phyloP scores from a whole-genome alignment of 768 basidiomycete genomes.

The Psilocybe sp. region DNA sequence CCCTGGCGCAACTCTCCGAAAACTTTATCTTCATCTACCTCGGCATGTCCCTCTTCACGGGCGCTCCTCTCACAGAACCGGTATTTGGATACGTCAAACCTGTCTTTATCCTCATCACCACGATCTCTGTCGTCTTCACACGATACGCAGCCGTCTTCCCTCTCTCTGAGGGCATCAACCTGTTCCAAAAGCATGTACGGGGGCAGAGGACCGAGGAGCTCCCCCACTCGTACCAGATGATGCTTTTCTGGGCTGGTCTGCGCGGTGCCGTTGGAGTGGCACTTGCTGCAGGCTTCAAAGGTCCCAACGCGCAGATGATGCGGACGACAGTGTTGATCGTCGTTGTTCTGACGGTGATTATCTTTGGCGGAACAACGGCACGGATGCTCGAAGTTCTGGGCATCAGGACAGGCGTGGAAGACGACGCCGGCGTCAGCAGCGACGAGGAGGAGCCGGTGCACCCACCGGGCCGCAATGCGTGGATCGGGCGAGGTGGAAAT shows the following conservation, averaged over 20 bases:
- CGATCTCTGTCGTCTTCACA: constrained; percentile 90
- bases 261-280: constrained; percentile 98
- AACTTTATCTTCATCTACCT: constrained; percentile 99
- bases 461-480: constrained; percentile 26
- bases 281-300: constrained; percentile 92
- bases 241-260: constrained; percentile 98
- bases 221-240: constrained; percentile 98
- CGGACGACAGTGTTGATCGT: constrained; percentile 93
- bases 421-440: constrained; percentile 68
- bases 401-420: constrained; percentile 92
- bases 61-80: constrained; percentile 70
- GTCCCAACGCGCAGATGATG: constrained; percentile 88
- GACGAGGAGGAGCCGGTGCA: constrained; percentile 46
- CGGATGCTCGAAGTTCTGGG: constrained; percentile 97
- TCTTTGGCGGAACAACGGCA: constrained; percentile 97
- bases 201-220: constrained; percentile 89
- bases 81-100: constrained; percentile 91
- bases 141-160: constrained; percentile 97
- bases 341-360: constrained; percentile 89
- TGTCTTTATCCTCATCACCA: constrained; percentile 89
- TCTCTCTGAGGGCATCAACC: constrained; percentile 90
- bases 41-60: constrained; percentile 94
- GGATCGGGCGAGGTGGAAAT: constrained; percentile 32
- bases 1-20: constrained; percentile 91
- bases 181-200: constrained; percentile 79